A percentile compares a stretch with the other conserved stretches of the same genome.
These are phyloP conservation scores for Oryza nivara DNA, from an alignment of 176 grass and related monocot genomes.

Conservation along the genomic window DNA sequence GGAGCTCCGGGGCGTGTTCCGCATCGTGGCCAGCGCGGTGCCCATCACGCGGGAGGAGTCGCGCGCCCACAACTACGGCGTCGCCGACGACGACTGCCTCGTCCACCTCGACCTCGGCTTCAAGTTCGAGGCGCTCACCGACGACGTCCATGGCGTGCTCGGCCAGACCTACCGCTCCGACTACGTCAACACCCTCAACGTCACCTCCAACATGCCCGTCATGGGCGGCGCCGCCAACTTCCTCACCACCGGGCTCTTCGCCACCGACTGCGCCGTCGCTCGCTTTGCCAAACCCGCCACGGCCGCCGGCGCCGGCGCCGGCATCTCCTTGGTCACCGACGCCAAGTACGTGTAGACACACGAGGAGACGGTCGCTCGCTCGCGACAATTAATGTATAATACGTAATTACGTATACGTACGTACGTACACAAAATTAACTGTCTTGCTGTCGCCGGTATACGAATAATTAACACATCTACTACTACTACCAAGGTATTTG, in stretches of 20 bases:
- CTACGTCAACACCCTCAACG: conserved; percentile 52
- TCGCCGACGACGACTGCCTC: conserved; percentile 39
- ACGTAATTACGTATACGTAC: background rate
- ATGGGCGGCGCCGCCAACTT: conserved; percentile 49
- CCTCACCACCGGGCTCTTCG: conserved; percentile 40
- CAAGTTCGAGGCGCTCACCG: conserved; percentile 47
- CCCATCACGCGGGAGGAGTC: conserved; percentile 51
- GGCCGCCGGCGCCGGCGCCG: background rate
- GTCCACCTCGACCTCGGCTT: conserved; percentile 56
- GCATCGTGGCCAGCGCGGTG: conserved; percentile 40
- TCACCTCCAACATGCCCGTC: conserved; percentile 45
- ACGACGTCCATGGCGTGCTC: conserved; percentile 53
- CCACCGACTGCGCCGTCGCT: conserved; percentile 41
- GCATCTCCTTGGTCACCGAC: conserved; percentile 50
- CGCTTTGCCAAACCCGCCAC: conserved; percentile 30
- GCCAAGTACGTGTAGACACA: conserved; percentile 27
- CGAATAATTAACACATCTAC: background rate
- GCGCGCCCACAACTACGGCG: conserved; percentile 29
- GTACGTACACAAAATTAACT: background rate
- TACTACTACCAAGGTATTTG: background rate
- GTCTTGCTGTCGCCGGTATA: background rate
- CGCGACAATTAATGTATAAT: background rate
- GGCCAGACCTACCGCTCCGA: conserved; percentile 55
- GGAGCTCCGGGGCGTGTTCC: conserved; percentile 48
- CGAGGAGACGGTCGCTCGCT: background rate